Percentiles rank a stretch among this genome's conserved stretches.
These are phyloP conservation scores for Pichia sp. DNA, from an alignment of 1,139 yeast species.

Conservation along the genomic window DNA sequence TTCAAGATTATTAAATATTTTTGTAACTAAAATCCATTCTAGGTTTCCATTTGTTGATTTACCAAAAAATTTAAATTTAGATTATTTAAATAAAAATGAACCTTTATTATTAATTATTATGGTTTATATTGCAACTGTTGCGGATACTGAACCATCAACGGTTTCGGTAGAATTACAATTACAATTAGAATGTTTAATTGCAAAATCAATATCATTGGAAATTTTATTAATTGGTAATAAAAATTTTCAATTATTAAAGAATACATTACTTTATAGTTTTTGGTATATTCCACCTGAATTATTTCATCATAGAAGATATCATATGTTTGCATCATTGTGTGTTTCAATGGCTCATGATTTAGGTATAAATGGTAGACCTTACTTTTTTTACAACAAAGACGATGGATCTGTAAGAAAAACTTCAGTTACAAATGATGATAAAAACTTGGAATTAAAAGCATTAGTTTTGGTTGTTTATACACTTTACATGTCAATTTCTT, in stretches of 20 bases:
- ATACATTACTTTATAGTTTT: constrained; percentile 52
- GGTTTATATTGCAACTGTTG: constrained; percentile 54
- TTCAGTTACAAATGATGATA: constrained; percentile 25
- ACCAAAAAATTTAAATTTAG: constrained; percentile 39
- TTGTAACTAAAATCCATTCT: constrained; percentile 35
- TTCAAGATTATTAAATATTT: constrained; percentile 37
- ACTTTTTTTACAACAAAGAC: constrained; percentile 34
- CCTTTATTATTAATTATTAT: constrained; percentile 63
- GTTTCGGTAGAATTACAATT: constrained; percentile 34
- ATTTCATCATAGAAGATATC: constrained; percentile 72
- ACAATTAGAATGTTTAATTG: constrained; percentile 52
- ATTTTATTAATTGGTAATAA: constrained; percentile 68
- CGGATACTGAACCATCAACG: constrained; percentile 32
- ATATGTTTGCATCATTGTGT: constrained; percentile 58
- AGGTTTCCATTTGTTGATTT: constrained; percentile 52
- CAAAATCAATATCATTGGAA: constrained; percentile 53
- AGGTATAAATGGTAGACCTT: constrained; percentile 57
- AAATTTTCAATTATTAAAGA: constrained; percentile 59
- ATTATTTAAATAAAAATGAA: constrained; percentile 41
- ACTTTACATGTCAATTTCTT: constrained; percentile 45
- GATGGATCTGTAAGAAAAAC: constrained; percentile 34
- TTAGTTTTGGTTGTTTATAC: constrained; percentile 45
- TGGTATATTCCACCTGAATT: constrained; percentile 87
- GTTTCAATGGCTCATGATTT: constrained; percentile 70
- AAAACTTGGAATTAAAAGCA: constrained; percentile 37